A percentile compares a stretch with the other conserved stretches of the same genome.
These are phyloP conservation scores for Leptomonas pyrrhocoris DNA, from an alignment of 208 protist genomes.

Conservation along the genomic window DNA sequence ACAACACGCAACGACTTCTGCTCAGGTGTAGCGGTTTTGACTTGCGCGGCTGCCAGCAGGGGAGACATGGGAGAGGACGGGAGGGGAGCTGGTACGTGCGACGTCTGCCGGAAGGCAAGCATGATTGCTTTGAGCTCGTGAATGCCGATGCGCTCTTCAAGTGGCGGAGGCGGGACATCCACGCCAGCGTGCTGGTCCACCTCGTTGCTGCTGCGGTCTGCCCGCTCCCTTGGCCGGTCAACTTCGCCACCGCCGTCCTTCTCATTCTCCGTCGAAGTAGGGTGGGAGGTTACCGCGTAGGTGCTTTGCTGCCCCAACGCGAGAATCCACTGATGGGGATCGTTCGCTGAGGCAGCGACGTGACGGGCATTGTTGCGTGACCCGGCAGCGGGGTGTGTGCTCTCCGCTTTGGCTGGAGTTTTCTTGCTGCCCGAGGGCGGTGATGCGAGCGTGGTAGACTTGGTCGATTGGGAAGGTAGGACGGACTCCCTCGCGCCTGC, in stretches of 20 bases:
- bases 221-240: not conserved
- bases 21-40: not conserved
- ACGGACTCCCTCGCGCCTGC: not conserved
- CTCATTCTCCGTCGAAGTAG: not conserved
- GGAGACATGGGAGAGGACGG: too few species aligned
- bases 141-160: slow-evolving; percentile 68
- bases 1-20: slow-evolving; percentile 2
- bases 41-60: not conserved
- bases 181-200: not conserved
- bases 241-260: not conserved
- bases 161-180: not conserved
- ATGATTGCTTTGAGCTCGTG: slow-evolving; percentile 56
- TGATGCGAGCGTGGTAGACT: not conserved
- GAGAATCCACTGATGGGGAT: slow-evolving; percentile 45
- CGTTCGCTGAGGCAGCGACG: slow-evolving; percentile 11
- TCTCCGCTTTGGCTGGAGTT: not conserved
- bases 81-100: not conserved
- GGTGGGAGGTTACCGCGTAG: not conserved
- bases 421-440: not conserved
- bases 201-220: not conserved
- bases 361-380: slow-evolving; percentile 7
- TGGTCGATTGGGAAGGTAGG: not conserved
- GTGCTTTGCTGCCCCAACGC: slow-evolving; percentile 26
- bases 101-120: slow-evolving; percentile 37
- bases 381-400: not conserved